Evolutionary conservation across 2,329 filamentous ascomycete genomes (phyloP).

Genomic region (Dactylella cylindrospora): DNA sequence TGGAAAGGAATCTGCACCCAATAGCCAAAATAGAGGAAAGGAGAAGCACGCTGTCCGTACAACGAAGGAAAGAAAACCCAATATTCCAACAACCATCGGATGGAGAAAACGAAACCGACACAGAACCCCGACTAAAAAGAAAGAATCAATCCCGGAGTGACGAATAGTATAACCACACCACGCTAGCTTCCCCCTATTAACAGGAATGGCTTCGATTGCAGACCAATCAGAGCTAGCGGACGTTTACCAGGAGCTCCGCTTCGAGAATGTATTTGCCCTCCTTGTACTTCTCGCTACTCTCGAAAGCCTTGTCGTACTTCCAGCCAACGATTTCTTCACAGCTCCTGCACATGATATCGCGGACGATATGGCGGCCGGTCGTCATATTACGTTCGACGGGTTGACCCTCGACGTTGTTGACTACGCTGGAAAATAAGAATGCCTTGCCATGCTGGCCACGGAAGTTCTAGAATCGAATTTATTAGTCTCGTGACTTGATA

Average conservation of each 20-base stretch:
- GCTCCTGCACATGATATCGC: slow-evolving; percentile 87
- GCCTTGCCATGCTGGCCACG: slow-evolving; percentile 97
- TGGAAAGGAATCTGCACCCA: too few relatives aligned
- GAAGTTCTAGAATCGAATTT: slow-evolving; percentile 70
- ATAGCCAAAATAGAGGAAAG: too few relatives aligned
- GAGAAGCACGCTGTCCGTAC: too few relatives aligned
- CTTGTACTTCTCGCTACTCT: slow-evolving; percentile 92
- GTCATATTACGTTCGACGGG: slow-evolving; percentile 98
- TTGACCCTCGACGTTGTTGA: slow-evolving; percentile 82
- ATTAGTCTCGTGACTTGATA: background rate
- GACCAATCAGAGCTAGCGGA: slow-evolving; percentile 53
- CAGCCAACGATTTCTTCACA: slow-evolving; percentile 93
- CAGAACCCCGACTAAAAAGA: too few relatives aligned
- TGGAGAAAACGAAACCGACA: too few relatives aligned
- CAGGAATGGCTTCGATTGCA: too few relatives aligned
- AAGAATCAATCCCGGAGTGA: too few relatives aligned
- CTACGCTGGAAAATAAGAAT: slow-evolving; percentile 90
- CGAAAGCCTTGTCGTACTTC: slow-evolving; percentile 98
- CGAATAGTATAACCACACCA: too few relatives aligned
- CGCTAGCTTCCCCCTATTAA: too few relatives aligned
- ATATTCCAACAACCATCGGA: too few relatives aligned
- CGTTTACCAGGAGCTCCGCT: slow-evolving; percentile 81
- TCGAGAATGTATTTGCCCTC: slow-evolving; percentile 98
- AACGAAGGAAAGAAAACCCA: too few relatives aligned
- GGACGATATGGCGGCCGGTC: slow-evolving; percentile 88